Evolutionary conservation across 345 rosid species (phyloP).

Genomic region (Linum trigynum): DNA sequence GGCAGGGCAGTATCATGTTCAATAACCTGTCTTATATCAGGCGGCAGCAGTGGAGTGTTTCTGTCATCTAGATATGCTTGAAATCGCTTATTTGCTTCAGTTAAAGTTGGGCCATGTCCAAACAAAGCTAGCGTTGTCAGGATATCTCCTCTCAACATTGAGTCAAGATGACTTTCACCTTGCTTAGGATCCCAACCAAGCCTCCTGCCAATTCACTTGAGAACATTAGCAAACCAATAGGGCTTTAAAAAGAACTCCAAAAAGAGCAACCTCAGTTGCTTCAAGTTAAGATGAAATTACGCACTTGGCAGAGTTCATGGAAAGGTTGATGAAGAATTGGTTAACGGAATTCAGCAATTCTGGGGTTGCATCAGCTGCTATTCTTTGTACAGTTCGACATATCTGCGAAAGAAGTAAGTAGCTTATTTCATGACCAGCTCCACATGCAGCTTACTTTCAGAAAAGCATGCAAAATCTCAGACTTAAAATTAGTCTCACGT

Average conservation of each 20-base stretch:
- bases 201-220: constrained; percentile 34
- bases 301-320: constrained; percentile 65
- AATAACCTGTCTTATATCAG: constrained; percentile 73
- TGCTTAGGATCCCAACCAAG: constrained; percentile 86
- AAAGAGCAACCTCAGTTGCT: background rate
- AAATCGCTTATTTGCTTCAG: constrained; percentile 64
- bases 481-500: constrained; percentile 33
- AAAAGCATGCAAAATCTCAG: background rate
- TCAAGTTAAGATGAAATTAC: constrained; percentile 14
- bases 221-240: background rate
- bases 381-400: constrained; percentile 58
- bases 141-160: constrained; percentile 92
- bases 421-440: constrained; percentile 15
- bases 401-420: constrained; percentile 38
- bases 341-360: constrained; percentile 45
- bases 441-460: background rate
- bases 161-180: constrained; percentile 86
- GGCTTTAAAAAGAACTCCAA: background rate
- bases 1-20: background rate
- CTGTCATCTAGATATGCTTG: constrained; percentile 68
- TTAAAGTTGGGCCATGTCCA: constrained; percentile 61
- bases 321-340: constrained; percentile 49
- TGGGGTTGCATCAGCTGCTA: constrained; percentile 65
- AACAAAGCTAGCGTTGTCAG: constrained; percentile 62
- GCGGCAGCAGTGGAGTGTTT: constrained; percentile 69